These are phyloP conservation scores for Candida glucosophila DNA, from an alignment of 1,139 yeast species.

Conservation along the genomic window DNA sequence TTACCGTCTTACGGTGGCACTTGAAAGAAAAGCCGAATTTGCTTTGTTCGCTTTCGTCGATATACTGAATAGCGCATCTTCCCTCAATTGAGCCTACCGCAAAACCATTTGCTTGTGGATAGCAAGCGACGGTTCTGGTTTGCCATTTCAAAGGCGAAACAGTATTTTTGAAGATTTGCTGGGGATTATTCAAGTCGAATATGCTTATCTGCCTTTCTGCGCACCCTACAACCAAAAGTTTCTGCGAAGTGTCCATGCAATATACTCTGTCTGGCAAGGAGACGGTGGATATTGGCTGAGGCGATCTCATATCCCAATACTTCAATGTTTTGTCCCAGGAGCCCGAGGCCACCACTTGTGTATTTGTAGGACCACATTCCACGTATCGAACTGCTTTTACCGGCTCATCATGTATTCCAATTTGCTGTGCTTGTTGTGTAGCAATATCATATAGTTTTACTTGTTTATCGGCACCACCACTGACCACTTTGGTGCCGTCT, in stretches of 20 bases:
- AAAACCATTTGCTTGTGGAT: conserved; percentile 84
- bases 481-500: conserved; percentile 82
- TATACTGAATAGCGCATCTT: conserved; percentile 91
- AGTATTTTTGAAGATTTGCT: conserved; percentile 63
- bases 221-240: conserved; percentile 81
- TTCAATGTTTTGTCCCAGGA: conserved; percentile 95
- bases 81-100: conserved; percentile 95
- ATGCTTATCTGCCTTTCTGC: conserved; percentile 82
- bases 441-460: conserved; percentile 79
- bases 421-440: conserved; percentile 72
- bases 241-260: conserved; percentile 77
- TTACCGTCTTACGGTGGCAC: conserved; percentile 69
- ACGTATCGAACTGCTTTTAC: conserved; percentile 71
- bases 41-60: conserved; percentile 73
- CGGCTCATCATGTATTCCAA: conserved; percentile 82
- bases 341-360: conserved; percentile 83
- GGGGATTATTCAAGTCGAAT: conserved; percentile 77
- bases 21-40: conserved; percentile 79
- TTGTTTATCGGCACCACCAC: conserved; percentile 92
- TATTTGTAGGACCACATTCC: conserved; percentile 71
- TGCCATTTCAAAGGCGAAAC: conserved; percentile 89
- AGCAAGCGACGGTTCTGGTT: conserved; percentile 75
- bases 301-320: conserved; percentile 91
- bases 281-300: conserved; percentile 74
- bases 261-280: conserved; percentile 86